Evolutionary conservation across 306 rosid genomes (phyloP), one percentile per base, ranked within the genome.

Genomic region (Citrullus colocynthis): DNA sequence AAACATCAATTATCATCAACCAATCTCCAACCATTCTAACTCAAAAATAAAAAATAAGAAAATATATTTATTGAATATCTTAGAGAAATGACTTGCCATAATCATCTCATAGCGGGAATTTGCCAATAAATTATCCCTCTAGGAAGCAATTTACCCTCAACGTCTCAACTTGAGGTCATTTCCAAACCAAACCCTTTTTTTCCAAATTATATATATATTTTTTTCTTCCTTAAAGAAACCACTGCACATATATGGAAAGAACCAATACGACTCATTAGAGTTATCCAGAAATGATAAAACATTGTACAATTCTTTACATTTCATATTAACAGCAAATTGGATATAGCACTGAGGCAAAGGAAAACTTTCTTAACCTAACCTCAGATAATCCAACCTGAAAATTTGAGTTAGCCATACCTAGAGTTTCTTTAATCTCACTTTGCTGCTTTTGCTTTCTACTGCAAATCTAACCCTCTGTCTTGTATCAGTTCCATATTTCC

Each of bases 401-500:
- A 34, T 7, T 8, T 65, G 73, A 36, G 51, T 9, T 37, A 65
- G 49, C 51, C 45, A 16, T 15, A 63, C 17, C 70, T 34, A 63
- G 45, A 63, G 42, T 32, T 61, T 61, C 67, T 3, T 48, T 48
- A 12, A 9, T 15, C 9, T 63, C 37, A 63, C 71, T 9, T 64
- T 36, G 14, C 28, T 64, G 15, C 49, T 18, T 64, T 36, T 15
- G 76, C 88, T 89, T 78, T 88, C 91, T 75, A 69, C 82, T 17
- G 83, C 64, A 80, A 80, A 66, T 51, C 84, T 87, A 77, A 78
- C 65, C 82, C 85, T 82, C 82, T 78, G 78, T 39, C 79, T 81
- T 64, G 86, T 62, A 45, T 74, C 85, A 15, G 56, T 65, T 88
- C 89, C 81, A 28, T 80, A 81, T 83, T 86, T 88, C 79, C 82